Conservation (phyloP, 73 alveolate species). For the Paraurostyla sp. region DNA sequence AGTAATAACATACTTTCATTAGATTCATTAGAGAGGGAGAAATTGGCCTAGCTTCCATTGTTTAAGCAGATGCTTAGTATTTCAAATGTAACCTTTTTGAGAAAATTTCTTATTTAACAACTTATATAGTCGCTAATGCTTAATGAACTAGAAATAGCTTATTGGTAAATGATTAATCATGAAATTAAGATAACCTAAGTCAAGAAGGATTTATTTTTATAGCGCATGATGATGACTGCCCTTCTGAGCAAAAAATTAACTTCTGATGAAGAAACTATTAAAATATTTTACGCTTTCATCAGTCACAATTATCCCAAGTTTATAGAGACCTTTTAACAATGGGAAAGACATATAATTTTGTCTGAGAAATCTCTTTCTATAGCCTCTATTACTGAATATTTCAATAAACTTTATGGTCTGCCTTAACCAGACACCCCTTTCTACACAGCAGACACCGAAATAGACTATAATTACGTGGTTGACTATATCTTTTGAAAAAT, state of each 20-base stretch:
- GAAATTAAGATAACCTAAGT: background rate
- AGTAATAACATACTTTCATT: background rate
- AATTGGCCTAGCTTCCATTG: conserved; percentile 18
- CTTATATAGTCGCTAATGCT: background rate
- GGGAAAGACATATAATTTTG: background rate
- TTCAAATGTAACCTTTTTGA: conserved; percentile 14
- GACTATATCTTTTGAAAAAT: conserved; percentile 51
- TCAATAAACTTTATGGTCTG: background rate
- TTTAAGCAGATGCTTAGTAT: conserved; percentile 10
- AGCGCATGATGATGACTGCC: conserved; percentile 42
- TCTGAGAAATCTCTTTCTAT: background rate
- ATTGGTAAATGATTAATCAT: conserved; percentile 20
- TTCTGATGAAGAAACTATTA: background rate
- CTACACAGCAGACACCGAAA: conserved; percentile 11
- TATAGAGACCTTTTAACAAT: conserved; percentile 7
- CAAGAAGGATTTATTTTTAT: background rate
- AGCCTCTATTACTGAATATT: background rate
- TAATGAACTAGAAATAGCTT: conserved; percentile 24
- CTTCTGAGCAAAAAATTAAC: background rate
- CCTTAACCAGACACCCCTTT: background rate
- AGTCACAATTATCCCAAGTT: conserved; percentile 33
- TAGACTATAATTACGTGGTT: conserved; percentile 19
- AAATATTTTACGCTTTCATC: background rate
- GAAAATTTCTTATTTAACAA: background rate
- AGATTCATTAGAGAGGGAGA: conserved; percentile 5